Conservation (phyloP, 768 basidiomycete genomes). For the Suillus plorans region DNA sequence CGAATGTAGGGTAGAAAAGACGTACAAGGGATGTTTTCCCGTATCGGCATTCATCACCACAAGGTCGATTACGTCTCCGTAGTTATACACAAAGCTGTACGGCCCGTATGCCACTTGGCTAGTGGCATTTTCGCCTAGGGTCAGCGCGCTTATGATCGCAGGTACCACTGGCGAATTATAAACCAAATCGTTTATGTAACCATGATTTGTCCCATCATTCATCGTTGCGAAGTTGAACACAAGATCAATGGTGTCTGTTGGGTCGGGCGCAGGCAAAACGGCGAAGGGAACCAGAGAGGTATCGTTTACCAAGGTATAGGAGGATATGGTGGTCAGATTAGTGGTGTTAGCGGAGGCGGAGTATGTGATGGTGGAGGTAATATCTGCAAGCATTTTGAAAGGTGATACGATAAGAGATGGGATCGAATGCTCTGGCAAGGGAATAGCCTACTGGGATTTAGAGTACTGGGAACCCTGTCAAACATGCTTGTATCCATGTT, state of each 20-base stretch:
- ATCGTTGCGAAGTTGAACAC: slow-evolving; percentile 82
- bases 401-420: neutral
- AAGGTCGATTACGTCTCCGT: slow-evolving; percentile 75
- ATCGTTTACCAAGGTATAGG: slow-evolving; percentile 67
- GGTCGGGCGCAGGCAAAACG: slow-evolving; percentile 45
- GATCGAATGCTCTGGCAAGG: neutral
- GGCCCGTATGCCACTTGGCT: slow-evolving; percentile 75
- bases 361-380: slow-evolving; percentile 86
- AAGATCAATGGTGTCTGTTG: slow-evolving; percentile 64
- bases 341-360: slow-evolving; percentile 47
- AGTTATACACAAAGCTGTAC: slow-evolving; percentile 70
- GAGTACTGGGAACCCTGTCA: slow-evolving; percentile 67
- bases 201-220: slow-evolving; percentile 82
- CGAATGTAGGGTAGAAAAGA: slow-evolving; percentile 10
- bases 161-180: slow-evolving; percentile 75
- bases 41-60: slow-evolving; percentile 70
- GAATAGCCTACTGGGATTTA: slow-evolving; percentile 66
- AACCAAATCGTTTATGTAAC: slow-evolving; percentile 70
- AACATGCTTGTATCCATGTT: slow-evolving; percentile 94
- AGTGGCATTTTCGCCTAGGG: slow-evolving; percentile 73
- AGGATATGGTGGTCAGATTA: slow-evolving; percentile 51
- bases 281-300: slow-evolving; percentile 63
- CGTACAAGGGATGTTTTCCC: slow-evolving; percentile 85
- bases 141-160: slow-evolving; percentile 71
- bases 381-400: slow-evolving; percentile 44